phyloP scores from a whole-genome alignment of 805 yeast genomes.

The Ogataea minuta region DNA sequence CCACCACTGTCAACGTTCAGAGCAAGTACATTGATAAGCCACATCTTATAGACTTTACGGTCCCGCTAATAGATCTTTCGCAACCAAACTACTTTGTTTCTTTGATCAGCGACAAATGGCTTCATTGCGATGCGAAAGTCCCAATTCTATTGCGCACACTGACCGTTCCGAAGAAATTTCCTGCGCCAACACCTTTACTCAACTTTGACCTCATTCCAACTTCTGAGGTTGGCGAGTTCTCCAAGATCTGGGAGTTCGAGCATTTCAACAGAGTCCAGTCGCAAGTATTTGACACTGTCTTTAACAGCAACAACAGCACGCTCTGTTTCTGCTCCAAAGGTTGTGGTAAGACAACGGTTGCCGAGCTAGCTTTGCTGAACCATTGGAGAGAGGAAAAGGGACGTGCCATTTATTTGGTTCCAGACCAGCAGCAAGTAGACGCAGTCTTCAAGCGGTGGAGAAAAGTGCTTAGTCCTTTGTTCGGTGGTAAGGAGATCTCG shows the following conservation, averaged over 20 bases:
- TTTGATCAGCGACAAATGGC: constrained; percentile 80
- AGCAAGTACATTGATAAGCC: constrained; percentile 50
- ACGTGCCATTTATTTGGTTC: constrained; percentile 69
- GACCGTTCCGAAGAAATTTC: constrained; percentile 59
- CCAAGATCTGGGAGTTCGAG: constrained; percentile 44
- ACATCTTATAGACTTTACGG: constrained; percentile 61
- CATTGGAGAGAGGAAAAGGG: constrained; percentile 74
- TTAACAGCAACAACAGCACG: constrained; percentile 49
- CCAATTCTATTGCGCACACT: constrained; percentile 57
- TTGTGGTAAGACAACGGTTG: constrained; percentile 68
- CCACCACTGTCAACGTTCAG: constrained; percentile 52
- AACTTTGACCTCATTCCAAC: constrained; percentile 51
- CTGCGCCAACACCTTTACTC: constrained; percentile 59
- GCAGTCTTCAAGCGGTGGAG: constrained; percentile 50
- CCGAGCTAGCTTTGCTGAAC: constrained; percentile 68
- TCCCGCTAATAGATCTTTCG: constrained; percentile 54
- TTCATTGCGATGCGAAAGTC: constrained; percentile 63
- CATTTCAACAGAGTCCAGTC: constrained; percentile 73
- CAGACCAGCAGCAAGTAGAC: constrained; percentile 58
- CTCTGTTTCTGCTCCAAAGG: constrained; percentile 76
- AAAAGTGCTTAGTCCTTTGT: constrained; percentile 42
- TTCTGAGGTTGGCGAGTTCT: constrained; percentile 50
- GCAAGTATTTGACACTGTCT: constrained; percentile 62
- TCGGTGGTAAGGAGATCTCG: constrained; percentile 56
- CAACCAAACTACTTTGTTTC: constrained; percentile 74